Evolutionary conservation across 1,284 basidiomycete genomes (phyloP), one percentile per base, ranked within the genome.

Genomic region (Neonothopanus nambi): DNA sequence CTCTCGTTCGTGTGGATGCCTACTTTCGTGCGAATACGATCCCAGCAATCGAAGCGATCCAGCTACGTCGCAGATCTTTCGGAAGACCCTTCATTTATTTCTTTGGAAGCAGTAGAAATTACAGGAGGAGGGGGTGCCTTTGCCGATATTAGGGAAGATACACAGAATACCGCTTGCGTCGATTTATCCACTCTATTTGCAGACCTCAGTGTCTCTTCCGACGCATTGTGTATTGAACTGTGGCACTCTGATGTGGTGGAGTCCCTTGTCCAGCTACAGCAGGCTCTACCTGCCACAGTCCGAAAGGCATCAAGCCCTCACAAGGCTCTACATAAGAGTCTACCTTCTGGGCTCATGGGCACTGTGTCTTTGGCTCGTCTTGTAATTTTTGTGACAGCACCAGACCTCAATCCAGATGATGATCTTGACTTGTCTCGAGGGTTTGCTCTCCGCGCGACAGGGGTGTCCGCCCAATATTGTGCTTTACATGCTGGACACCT

Each of bases 321-420:
- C 64, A 53, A 52, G 38, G 49, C 56, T 54, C 59, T 65, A 51
- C 57, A 58, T 18, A 73, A 77, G 47, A 66, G 67, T 42, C 67
- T 86, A 21, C 83, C 85, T 4, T 65, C 73, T 15, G 89, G 90
- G 1, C 60, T 88, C 23, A 73, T 77, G 11, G 62, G 76, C 15
- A 81, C 84, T n/a, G 33, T 87, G 28, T 79, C 87, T 0, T 60
- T 93, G 26, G 82, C 77, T 0, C 78, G 79, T n/a, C 71, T 90
- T 44, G 82, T 85, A 41, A 60, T 89, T 9, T 84, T 91, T 54
- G 64, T 92, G 37, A 90, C 90, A 5, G 82, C 87, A 17, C 79
- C 78, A 33, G 93, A 95, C 64, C 76, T 93, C 45, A 91, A 90
- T 57, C 89, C 90, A 0, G 70, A 77, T 0, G 86, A 89, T 59